Percentiles rank a stretch among this genome's conserved stretches.
phyloP scores from a whole-genome alignment of 495 filamentous ascomycete genomes.

The Podospora fimiseda region DNA sequence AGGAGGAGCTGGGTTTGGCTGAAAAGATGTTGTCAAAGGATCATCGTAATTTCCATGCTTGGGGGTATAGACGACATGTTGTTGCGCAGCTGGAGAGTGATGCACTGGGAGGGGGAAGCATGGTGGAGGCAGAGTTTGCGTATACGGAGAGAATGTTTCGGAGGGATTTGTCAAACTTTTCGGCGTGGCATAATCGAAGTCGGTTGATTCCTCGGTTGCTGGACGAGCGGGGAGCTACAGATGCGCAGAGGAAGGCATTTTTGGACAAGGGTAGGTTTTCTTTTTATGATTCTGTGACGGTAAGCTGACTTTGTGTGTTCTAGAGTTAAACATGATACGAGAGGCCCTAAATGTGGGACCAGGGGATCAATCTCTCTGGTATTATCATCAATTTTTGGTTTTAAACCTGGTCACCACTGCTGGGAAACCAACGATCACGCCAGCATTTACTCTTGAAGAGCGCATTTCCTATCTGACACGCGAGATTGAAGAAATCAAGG shows the following conservation, averaged over 20 bases:
- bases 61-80: slow-evolving; percentile 81
- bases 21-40: slow-evolving; percentile 82
- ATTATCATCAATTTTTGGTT: slow-evolving; percentile 85
- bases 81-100: slow-evolving; percentile 60
- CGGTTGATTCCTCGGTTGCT: slow-evolving; percentile 73
- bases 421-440: slow-evolving; percentile 50
- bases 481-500: slow-evolving; percentile 63
- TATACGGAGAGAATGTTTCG: slow-evolving; percentile 87
- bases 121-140: slow-evolving; percentile 74
- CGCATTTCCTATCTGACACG: slow-evolving; percentile 58
- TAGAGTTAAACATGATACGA: slow-evolving; percentile 68
- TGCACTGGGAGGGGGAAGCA: slow-evolving; percentile 43
- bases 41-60: slow-evolving; percentile 92
- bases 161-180: slow-evolving; percentile 84
- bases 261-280: slow-evolving; percentile 59
- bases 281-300: not conserved
- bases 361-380: slow-evolving; percentile 91
- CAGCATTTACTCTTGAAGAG: slow-evolving; percentile 54
- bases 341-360: slow-evolving; percentile 77
- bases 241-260: slow-evolving; percentile 56
- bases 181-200: slow-evolving; percentile 88
- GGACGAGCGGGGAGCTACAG: slow-evolving; percentile 57
- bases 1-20: slow-evolving; percentile 71
- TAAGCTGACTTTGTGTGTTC: not conserved
- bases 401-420: slow-evolving; percentile 43